Conservation (phyloP, 495 filamentous ascomycete genomes). For the Aspergillus heteromorphus region DNA sequence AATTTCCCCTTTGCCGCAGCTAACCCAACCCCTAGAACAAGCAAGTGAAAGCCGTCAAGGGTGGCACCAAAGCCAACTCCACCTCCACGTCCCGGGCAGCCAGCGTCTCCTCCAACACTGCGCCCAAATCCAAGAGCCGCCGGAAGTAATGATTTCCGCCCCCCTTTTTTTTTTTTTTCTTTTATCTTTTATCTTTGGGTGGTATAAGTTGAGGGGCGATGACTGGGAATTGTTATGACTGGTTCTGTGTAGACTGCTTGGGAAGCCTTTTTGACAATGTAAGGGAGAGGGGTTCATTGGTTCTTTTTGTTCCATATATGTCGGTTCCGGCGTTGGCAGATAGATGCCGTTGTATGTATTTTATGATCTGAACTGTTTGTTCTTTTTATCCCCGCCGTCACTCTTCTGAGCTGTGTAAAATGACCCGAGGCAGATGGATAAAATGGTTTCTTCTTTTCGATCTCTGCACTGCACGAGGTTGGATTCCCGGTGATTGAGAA, state of each 20-base stretch:
- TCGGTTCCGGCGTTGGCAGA: conserved; percentile 15
- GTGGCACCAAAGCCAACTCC: conserved; percentile 46
- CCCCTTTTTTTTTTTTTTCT: too few species aligned
- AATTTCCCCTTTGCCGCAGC: conserved; percentile 4
- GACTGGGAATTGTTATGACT: conserved; percentile 11
- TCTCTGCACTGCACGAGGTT: too few species aligned
- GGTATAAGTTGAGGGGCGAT: conserved; percentile 1
- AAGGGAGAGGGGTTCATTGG: conserved; percentile 3
- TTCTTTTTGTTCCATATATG: conserved; percentile 9
- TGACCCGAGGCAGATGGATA: background rate
- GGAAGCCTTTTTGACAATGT: conserved; percentile 2
- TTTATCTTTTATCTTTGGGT: background rate
- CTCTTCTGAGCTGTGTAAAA: background rate
- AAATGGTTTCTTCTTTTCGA: too few species aligned
- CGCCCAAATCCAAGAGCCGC: conserved; percentile 41
- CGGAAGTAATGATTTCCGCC: conserved; percentile 42
- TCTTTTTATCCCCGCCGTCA: background rate
- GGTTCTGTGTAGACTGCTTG: conserved; percentile 11
- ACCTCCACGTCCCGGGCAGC: conserved; percentile 50
- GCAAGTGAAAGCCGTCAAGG: conserved; percentile 54
- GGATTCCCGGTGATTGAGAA: too few species aligned
- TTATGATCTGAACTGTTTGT: background rate
- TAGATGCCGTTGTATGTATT: conserved; percentile 14
- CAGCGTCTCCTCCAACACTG: conserved; percentile 50
- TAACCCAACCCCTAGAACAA: conserved; percentile 46